Percentiles rank a stretch among this genome's conserved stretches.
Conservation (phyloP, 495 filamentous ascomycete genomes). For the Glarea lozoyensis region DNA sequence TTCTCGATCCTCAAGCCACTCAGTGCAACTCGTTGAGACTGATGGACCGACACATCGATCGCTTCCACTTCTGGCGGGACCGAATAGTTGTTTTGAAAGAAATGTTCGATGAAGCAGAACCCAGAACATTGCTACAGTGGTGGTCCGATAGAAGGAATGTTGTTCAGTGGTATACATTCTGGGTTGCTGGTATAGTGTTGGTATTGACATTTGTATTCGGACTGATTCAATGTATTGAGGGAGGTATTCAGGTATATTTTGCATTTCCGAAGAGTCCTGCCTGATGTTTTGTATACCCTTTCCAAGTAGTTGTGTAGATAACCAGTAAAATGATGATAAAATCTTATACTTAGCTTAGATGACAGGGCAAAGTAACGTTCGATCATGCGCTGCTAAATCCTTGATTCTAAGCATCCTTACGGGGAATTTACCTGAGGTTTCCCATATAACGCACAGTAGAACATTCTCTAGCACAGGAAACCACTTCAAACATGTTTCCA, state of each 20-base stretch:
- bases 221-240: slow-evolving; percentile 38
- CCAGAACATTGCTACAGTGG: slow-evolving; percentile 36
- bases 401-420: no score
- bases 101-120: slow-evolving; percentile 40
- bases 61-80: slow-evolving; percentile 42
- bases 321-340: no score
- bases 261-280: no score
- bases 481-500: no score
- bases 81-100: slow-evolving; percentile 41
- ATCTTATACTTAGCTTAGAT: no score
- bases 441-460: no score
- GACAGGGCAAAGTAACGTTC: no score
- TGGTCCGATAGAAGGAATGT: slow-evolving; percentile 42
- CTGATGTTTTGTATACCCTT: no score
- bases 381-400: no score
- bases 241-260: slow-evolving; percentile 38
- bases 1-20: slow-evolving; percentile 21
- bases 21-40: slow-evolving; percentile 22
- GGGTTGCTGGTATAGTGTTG: slow-evolving; percentile 40
- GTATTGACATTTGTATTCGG: slow-evolving; percentile 42
- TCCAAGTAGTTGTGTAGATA: no score
- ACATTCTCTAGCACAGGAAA: no score
- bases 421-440: no score
- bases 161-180: slow-evolving; percentile 46
- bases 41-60: slow-evolving; percentile 31